phyloP scores from a whole-genome alignment of 1,139 yeast genomes.

The Candida dubliniensis region DNA sequence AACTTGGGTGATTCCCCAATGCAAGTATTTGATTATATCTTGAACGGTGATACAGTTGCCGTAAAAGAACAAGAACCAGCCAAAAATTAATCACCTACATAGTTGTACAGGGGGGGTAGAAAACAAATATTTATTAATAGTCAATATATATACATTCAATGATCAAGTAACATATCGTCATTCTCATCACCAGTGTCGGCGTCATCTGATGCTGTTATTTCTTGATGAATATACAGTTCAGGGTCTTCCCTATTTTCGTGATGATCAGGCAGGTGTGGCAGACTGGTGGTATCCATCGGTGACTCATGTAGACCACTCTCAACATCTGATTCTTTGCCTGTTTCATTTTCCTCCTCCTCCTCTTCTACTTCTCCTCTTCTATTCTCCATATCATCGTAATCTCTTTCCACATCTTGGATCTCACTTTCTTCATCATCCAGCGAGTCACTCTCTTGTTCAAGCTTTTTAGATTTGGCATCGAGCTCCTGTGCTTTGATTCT shows the following conservation, averaged over 20 bases:
- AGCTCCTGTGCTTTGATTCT: slow-evolving; percentile 21
- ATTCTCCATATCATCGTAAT: slow-evolving; percentile 12
- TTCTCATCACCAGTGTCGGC: slow-evolving; percentile 8
- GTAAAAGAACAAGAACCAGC: slow-evolving; percentile 4
- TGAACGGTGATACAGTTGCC: slow-evolving; percentile 43
- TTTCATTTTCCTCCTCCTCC: slow-evolving; percentile 16
- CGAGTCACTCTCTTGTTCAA: slow-evolving; percentile 14
- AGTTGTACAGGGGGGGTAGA: neutral
- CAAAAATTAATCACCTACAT: neutral
- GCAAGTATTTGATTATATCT: slow-evolving; percentile 58
- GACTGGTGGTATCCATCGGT: neutral
- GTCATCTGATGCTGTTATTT: slow-evolving; percentile 1
- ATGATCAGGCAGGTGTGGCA: slow-evolving; percentile 8
- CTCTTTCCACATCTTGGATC: slow-evolving; percentile 13
- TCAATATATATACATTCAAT: slow-evolving; percentile 7
- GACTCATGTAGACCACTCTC: slow-evolving; percentile 9
- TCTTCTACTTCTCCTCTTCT: slow-evolving; percentile 12
- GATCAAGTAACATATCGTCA: slow-evolving; percentile 19
- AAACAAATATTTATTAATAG: neutral
- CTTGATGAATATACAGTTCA: neutral
- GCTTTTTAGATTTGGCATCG: slow-evolving; percentile 20
- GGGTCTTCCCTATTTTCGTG: slow-evolving; percentile 11
- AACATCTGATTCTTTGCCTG: slow-evolving; percentile 14
- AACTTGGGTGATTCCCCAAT: slow-evolving; percentile 47
- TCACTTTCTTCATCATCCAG: slow-evolving; percentile 14